Percentiles rank a stretch among this genome's conserved stretches.
phyloP scores from a whole-genome alignment of 768 basidiomycete genomes.

The Kwoniella europaea region DNA sequence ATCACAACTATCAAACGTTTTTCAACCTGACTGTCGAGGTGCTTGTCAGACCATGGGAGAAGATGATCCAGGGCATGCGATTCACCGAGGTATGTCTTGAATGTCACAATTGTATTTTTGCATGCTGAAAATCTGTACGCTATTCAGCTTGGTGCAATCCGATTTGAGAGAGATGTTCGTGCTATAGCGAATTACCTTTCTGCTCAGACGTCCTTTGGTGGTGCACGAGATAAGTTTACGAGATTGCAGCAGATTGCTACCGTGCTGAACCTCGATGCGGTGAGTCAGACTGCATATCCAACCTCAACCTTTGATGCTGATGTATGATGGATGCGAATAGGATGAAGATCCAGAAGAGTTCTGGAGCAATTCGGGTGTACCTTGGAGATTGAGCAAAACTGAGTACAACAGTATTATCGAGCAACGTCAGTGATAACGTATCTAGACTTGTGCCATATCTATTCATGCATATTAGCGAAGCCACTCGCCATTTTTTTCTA shows the following conservation, averaged over 20 bases:
- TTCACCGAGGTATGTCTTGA: conserved; percentile 76
- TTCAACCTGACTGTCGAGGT: conserved; percentile 84
- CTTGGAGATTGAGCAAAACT: conserved; percentile 46
- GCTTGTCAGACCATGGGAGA: conserved; percentile 95
- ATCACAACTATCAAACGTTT: conserved; percentile 82
- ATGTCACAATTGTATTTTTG: background rate
- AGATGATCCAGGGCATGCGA: conserved; percentile 74
- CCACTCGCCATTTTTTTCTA: background rate
- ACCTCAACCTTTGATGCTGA: conserved; percentile 3
- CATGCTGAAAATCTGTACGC: background rate
- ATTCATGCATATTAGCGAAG: conserved; percentile 3
- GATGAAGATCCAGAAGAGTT: conserved; percentile 95
- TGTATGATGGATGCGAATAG: conserved; percentile 59
- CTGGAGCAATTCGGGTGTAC: conserved; percentile 87
- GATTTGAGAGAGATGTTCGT: conserved; percentile 90
- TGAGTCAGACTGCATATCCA: conserved; percentile 28
- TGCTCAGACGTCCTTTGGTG: conserved; percentile 85
- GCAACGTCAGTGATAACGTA: conserved; percentile 31
- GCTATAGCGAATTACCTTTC: conserved; percentile 81
- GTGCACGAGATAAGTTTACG: conserved; percentile 87
- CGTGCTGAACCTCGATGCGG: conserved; percentile 78
- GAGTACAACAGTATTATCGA: conserved; percentile 48
- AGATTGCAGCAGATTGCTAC: conserved; percentile 92
- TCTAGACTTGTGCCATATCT: background rate
- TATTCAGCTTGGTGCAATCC: conserved; percentile 87